Base-by-base conservation (phyloP, 2,329 filamentous ascomycete genomes). In the Aspergillus costaricaensis region DNA sequence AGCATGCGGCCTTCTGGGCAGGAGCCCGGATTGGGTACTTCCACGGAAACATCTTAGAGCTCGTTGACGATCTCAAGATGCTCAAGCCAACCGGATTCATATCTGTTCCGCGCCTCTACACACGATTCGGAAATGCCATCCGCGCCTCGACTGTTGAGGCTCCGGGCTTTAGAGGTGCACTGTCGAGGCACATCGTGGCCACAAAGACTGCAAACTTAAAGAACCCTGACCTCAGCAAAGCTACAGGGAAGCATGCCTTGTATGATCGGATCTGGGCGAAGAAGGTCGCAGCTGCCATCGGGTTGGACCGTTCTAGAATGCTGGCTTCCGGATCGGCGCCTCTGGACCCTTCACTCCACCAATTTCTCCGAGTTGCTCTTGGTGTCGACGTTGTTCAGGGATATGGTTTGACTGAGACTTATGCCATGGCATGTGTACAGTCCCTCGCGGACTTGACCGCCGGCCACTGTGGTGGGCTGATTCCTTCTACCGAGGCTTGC, bases 371-470 rank as follows among this genome's bases (percentile, higher is more conserved):
- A 48, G 87, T 93, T 41, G 90, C 91, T 30, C 91, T 96, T 65
- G 89, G 85, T 61, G 91, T 89, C 77, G 83, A 87, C 71, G 90
- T 98, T 71, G 77, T 86, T 32, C 94, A 98, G 78, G 95, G 94
- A 30, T 99, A 94, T 75, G 95, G 95, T 52, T 82, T 99, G 75
- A 99, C 95, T 1, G 95, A 99, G 79, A 91, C 92, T 0, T 97
- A 96, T 71, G 92, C 93, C 47, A 85, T 89, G 30, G 87, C 85
- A 21, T 83, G 89, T 12, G 85, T 86, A 38, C 95, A 98, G 79
- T 70, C 85, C 10, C 75, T 80, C 2, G 83, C 84, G 50, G 95
- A 99, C 75, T 87, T 91, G 72, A 85, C 83, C 8, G 80, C 88
- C 4, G 92, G 92, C 62, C 96, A 92, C 78, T 94, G 94, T 68